Evolutionary conservation across 2,329 filamentous ascomycete genomes (phyloP).

Genomic region (Penicillium occitanis): DNA sequence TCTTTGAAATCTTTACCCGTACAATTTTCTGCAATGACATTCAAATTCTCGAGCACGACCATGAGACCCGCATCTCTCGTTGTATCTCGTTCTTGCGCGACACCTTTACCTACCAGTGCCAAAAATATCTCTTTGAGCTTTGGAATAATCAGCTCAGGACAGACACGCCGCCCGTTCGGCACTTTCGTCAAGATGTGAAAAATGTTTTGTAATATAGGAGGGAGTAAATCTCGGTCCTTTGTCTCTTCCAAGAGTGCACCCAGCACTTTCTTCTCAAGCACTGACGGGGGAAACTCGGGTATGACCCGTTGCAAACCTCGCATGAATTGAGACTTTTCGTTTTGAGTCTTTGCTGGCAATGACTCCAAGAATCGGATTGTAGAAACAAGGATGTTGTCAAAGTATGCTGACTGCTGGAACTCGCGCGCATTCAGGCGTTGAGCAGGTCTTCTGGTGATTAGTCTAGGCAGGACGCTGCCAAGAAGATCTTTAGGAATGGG

Average conservation of each 20-base stretch:
- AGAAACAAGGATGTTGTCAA: conserved; percentile 94
- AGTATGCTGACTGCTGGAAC: conserved; percentile 93
- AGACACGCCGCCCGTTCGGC: conserved; percentile 72
- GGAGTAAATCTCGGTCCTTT: conserved; percentile 84
- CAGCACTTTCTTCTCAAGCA: conserved; percentile 91
- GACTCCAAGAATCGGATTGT: conserved; percentile 93
- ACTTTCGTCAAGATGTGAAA: conserved; percentile 84
- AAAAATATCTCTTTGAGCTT: conserved; percentile 81
- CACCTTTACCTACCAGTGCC: conserved; percentile 47
- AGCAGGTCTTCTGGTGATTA: conserved; percentile 84
- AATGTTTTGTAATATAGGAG: conserved; percentile 83
- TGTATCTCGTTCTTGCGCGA: conserved; percentile 70
- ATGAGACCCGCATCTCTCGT: conserved; percentile 86
- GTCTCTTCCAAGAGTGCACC: conserved; percentile 87
- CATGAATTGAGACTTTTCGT: conserved; percentile 89
- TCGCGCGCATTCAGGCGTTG: conserved; percentile 84
- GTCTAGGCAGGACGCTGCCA: conserved; percentile 72
- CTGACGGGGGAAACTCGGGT: conserved; percentile 86
- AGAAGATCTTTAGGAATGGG: conserved; percentile 77
- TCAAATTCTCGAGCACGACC: conserved; percentile 82
- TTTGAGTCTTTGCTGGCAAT: conserved; percentile 85
- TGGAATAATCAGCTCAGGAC: conserved; percentile 84
- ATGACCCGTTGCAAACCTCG: conserved; percentile 82
- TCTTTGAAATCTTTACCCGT: conserved; percentile 94
- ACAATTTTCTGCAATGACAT: conserved; percentile 73